Evolutionary conservation across 2,329 filamentous ascomycete genomes (phyloP).

Genomic region (Piedraia hortae): DNA sequence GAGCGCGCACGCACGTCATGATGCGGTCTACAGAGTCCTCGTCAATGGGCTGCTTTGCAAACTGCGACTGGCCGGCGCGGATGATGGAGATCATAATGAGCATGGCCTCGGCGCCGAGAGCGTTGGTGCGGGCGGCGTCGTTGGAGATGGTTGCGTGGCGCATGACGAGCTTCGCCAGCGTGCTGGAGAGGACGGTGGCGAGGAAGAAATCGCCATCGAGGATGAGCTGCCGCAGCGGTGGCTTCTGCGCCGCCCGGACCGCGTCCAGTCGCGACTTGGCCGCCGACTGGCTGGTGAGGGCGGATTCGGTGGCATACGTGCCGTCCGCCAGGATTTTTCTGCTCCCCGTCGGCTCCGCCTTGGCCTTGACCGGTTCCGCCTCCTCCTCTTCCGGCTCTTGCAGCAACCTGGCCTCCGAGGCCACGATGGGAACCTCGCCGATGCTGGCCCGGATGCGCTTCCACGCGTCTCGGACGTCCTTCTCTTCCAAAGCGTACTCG

Average conservation of each 20-base stretch:
- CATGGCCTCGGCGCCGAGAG: constrained; percentile 88
- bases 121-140: constrained; percentile 68
- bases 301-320: constrained; percentile 91
- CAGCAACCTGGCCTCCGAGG: constrained; percentile 73
- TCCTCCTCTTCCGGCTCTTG: constrained; percentile 49
- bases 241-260: constrained; percentile 90
- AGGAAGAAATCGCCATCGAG: constrained; percentile 95
- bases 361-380: constrained; percentile 37
- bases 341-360: constrained; percentile 51
- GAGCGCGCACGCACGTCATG: constrained; percentile 83
- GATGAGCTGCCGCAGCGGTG: constrained; percentile 77
- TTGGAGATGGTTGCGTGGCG: constrained; percentile 79
- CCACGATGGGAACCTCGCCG: constrained; percentile 87
- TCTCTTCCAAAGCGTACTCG: constrained; percentile 84
- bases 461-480: constrained; percentile 88
- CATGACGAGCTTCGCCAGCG: constrained; percentile 92
- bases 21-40: constrained; percentile 96
- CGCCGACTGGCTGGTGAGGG: constrained; percentile 74
- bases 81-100: constrained; percentile 98
- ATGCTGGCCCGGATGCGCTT: constrained; percentile 80
- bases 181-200: constrained; percentile 80
- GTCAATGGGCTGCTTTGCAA: constrained; percentile 89
- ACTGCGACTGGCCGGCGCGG: constrained; percentile 92
- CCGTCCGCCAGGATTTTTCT: constrained; percentile 84
- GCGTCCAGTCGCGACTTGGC: constrained; percentile 79